phyloP scores from a whole-genome alignment of 202 grass and related monocot genomes.

The Schoenoplectus triqueter region DNA sequence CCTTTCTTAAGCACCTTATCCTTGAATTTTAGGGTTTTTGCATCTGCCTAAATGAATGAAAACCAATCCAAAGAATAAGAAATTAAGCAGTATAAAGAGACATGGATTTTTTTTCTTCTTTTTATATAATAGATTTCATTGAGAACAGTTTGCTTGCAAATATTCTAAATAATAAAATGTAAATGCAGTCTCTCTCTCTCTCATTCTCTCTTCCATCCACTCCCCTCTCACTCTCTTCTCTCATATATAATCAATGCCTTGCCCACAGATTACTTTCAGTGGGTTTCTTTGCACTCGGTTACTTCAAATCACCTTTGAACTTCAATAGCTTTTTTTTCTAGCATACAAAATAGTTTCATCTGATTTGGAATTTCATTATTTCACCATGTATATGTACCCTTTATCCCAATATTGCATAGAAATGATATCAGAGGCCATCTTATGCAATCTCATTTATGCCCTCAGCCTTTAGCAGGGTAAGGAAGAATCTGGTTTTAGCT shows the following conservation, averaged over 20 bases:
- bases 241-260: neutral
- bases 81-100: constrained; percentile 25
- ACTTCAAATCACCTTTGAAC: neutral
- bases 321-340: neutral
- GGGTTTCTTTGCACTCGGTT: neutral
- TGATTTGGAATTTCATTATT: neutral
- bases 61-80: neutral
- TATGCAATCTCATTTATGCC: neutral
- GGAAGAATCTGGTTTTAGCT: neutral
- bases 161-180: constrained; percentile 15
- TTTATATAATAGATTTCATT: neutral
- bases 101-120: neutral
- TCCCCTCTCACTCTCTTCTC: neutral
- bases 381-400: neutral
- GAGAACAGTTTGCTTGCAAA: neutral
- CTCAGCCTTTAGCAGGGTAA: neutral
- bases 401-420: neutral
- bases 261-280: neutral
- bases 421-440: neutral
- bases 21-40: constrained; percentile 93
- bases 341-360: neutral
- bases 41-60: constrained; percentile 83
- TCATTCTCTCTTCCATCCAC: neutral
- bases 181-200: neutral
- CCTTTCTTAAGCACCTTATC: constrained; percentile 94